phyloP scores from a whole-genome alignment of 345 rosid genomes.

The Mangifera indica region DNA sequence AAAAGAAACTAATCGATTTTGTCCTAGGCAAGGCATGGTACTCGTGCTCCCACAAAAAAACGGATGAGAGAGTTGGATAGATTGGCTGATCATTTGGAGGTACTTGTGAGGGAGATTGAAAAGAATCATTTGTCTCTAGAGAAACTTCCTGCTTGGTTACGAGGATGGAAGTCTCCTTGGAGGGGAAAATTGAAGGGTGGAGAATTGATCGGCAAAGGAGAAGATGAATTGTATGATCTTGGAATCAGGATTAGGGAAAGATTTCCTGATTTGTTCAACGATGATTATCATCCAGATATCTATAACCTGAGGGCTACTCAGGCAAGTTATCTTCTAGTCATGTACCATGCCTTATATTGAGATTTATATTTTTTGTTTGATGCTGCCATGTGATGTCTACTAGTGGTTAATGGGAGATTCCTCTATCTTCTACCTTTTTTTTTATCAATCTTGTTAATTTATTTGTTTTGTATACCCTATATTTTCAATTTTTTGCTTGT shows the following conservation, averaged over 20 bases:
- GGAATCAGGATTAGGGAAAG: constrained; percentile 72
- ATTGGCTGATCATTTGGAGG: constrained; percentile 60
- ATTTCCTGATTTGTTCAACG: constrained; percentile 67
- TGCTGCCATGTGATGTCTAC: background rate
- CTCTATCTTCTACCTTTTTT: background rate
- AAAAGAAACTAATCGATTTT: background rate
- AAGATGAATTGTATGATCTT: constrained; percentile 72
- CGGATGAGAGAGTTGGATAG: constrained; percentile 68
- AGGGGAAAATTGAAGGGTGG: constrained; percentile 80
- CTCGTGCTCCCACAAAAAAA: constrained; percentile 93
- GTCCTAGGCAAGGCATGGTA: constrained; percentile 87
- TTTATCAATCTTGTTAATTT: background rate
- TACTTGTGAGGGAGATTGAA: constrained; percentile 57
- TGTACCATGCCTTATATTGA: constrained; percentile 1
- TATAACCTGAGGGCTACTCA: constrained; percentile 78
- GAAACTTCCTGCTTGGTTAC: constrained; percentile 70
- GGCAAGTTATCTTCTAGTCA: constrained; percentile 30
- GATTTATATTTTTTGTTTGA: background rate
- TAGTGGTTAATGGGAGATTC: background rate
- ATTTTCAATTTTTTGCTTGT: background rate
- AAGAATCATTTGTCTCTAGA: constrained; percentile 37
- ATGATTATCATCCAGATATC: constrained; percentile 85
- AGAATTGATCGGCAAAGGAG: constrained; percentile 69
- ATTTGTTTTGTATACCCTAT: background rate
- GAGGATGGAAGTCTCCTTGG: constrained; percentile 82